Evolutionary conservation across 495 filamentous ascomycete species (phyloP).

Genomic region (Paragyromitra xinjiangensis): DNA sequence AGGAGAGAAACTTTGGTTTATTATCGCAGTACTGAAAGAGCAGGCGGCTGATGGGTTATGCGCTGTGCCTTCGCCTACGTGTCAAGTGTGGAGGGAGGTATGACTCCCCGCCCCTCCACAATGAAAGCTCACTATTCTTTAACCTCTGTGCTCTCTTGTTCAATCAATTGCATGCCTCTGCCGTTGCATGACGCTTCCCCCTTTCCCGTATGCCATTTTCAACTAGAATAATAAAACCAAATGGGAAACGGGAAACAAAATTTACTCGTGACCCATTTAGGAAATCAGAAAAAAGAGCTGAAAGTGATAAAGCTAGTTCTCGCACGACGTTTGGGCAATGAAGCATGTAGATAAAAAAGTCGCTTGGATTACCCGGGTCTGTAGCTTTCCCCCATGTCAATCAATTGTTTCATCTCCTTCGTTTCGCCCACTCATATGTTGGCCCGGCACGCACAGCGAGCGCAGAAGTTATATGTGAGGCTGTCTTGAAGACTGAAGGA

Average conservation of each 20-base stretch:
- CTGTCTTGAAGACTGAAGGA: constrained; percentile 13
- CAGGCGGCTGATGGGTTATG: constrained; percentile 53
- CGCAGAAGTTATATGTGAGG: constrained; percentile 35
- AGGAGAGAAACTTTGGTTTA: constrained; percentile 40
- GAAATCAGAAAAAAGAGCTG: constrained; percentile 21
- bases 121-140: constrained; percentile 39
- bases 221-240: constrained; percentile 28
- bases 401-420: constrained; percentile 42
- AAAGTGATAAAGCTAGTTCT: constrained; percentile 34
- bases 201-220: constrained; percentile 40
- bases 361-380: constrained; percentile 46
- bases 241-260: constrained; percentile 36
- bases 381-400: constrained; percentile 18
- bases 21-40: constrained; percentile 47
- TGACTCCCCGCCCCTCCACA: constrained; percentile 50
- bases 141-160: constrained; percentile 32
- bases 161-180: constrained; percentile 53
- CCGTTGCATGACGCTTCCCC: constrained; percentile 53
- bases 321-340: constrained; percentile 20
- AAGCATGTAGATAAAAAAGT: constrained; percentile 25
- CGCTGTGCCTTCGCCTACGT: constrained; percentile 56
- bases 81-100: constrained; percentile 56
- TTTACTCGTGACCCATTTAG: constrained; percentile 34
- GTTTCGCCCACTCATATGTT: constrained; percentile 23
- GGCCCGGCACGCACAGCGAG: constrained; percentile 12